A percentile compares a stretch with the other conserved stretches of the same genome.
Conservation (phyloP, 345 rosid species). For the Lepidium sativum region DNA sequence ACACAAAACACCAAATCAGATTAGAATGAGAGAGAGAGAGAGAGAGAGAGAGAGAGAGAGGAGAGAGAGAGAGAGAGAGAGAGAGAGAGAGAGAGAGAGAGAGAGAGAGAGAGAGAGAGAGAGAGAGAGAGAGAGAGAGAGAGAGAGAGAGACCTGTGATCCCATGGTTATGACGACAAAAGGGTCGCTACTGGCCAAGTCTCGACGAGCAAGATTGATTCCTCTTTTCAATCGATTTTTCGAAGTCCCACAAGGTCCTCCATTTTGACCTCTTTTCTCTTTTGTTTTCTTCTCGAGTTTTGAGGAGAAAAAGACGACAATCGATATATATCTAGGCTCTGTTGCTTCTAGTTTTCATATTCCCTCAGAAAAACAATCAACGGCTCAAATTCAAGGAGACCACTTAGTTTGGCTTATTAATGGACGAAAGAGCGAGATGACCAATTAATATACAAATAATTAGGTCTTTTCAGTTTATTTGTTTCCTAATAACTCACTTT, state of each 20-base stretch:
- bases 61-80: too few species aligned
- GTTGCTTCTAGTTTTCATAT: background rate
- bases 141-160: conserved; percentile 40
- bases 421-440: conserved; percentile 6
- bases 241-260: conserved; percentile 33
- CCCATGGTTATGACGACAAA: conserved; percentile 41
- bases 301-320: background rate
- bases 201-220: conserved; percentile 37
- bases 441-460: background rate
- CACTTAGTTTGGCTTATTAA: background rate
- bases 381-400: conserved; percentile 16
- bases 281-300: background rate
- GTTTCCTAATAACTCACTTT: background rate
- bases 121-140: too few species aligned
- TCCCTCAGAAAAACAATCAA: background rate
- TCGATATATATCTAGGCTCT: background rate
- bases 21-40: conserved; percentile 3
- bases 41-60: too few species aligned
- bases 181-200: conserved; percentile 43
- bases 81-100: too few species aligned
- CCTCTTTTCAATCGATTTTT: conserved; percentile 38
- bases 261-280: conserved; percentile 23
- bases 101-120: too few species aligned
- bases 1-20: background rate
- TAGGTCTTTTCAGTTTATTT: background rate